phyloP scores from a whole-genome alignment of 208 protist species.

The Trypanosoma avium region DNA sequence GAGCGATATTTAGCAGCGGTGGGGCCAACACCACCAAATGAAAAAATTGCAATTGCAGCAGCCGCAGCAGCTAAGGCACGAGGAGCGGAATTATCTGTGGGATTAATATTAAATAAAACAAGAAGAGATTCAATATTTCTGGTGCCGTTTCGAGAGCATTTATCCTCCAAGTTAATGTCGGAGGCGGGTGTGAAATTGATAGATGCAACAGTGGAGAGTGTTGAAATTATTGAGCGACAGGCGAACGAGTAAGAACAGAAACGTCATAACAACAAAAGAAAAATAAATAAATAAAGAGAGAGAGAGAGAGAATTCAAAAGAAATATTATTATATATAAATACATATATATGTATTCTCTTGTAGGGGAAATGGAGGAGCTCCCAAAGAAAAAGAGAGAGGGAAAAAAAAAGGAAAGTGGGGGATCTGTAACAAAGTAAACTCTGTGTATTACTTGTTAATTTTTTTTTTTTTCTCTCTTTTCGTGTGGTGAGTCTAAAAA shows the following conservation, averaged over 20 bases:
- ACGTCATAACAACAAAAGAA: background rate
- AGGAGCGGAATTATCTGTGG: constrained; percentile 61
- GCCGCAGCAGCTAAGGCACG: constrained; percentile 49
- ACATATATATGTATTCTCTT: too few species aligned
- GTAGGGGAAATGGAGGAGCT: too few species aligned
- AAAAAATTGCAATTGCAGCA: constrained; percentile 56
- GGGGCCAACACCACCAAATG: constrained; percentile 71
- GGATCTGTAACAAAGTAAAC: too few species aligned
- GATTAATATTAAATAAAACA: constrained; percentile 62
- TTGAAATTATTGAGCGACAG: constrained; percentile 44
- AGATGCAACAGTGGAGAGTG: constrained; percentile 57
- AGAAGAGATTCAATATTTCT: constrained; percentile 67
- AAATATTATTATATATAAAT: background rate
- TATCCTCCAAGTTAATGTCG: constrained; percentile 69
- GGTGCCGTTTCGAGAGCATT: constrained; percentile 41
- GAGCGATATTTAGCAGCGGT: constrained; percentile 83
- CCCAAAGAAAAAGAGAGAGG: background rate
- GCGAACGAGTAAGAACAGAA: background rate
- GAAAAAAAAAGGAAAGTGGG: too few species aligned
- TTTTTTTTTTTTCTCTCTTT: background rate
- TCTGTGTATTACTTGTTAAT: background rate
- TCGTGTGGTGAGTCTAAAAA: background rate
- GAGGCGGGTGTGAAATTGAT: constrained; percentile 56
- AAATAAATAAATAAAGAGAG: background rate
- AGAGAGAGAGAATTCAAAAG: background rate